A percentile compares a stretch with the other conserved stretches of the same genome.
Conservation (phyloP, 805 yeast genomes). For the Ogataea naganishii region DNA sequence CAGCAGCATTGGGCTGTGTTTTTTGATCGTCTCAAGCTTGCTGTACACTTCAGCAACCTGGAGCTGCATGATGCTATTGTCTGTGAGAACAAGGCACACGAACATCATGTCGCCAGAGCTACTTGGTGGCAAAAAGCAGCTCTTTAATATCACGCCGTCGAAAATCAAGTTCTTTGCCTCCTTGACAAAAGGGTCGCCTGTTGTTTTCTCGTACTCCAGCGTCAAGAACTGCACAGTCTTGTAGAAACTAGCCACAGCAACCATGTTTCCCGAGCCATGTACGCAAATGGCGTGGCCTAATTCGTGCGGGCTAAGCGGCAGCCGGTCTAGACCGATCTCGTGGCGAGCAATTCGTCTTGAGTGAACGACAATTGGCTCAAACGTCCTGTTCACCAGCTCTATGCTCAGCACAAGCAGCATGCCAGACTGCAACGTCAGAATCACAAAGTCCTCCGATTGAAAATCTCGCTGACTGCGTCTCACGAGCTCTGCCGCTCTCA, state of each 20-base stretch:
- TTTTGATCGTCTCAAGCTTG: constrained; percentile 2
- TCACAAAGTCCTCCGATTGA: constrained; percentile 21
- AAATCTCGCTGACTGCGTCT: too few relatives aligned
- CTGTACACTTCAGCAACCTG: constrained; percentile 16
- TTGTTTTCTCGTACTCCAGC: constrained; percentile 10
- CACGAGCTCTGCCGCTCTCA: too few relatives aligned
- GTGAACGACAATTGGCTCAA: constrained; percentile 17
- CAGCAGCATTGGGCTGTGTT: constrained; percentile 5
- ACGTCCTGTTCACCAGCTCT: constrained; percentile 5
- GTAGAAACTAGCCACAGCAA: constrained; percentile 17
- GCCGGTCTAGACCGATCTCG: constrained; percentile 5
- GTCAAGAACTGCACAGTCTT: constrained; percentile 11
- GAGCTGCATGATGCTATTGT: constrained; percentile 13
- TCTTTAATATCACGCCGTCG: constrained; percentile 15
- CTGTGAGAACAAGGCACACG: constrained; percentile 13
- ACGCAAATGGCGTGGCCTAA: constrained; percentile 11
- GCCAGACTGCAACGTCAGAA: constrained; percentile 15
- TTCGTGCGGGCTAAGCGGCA: too few relatives aligned
- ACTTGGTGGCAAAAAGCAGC: constrained; percentile 15
- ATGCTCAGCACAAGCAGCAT: constrained; percentile 14
- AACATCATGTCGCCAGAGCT: constrained; percentile 13
- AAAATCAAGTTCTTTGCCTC: constrained; percentile 14
- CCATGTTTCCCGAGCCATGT: constrained; percentile 10
- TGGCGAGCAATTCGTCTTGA: constrained; percentile 5
- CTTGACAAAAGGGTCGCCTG: constrained; percentile 11